phyloP scores from a whole-genome alignment of 2,329 filamentous ascomycete genomes.

The Escovopsis sp. region DNA sequence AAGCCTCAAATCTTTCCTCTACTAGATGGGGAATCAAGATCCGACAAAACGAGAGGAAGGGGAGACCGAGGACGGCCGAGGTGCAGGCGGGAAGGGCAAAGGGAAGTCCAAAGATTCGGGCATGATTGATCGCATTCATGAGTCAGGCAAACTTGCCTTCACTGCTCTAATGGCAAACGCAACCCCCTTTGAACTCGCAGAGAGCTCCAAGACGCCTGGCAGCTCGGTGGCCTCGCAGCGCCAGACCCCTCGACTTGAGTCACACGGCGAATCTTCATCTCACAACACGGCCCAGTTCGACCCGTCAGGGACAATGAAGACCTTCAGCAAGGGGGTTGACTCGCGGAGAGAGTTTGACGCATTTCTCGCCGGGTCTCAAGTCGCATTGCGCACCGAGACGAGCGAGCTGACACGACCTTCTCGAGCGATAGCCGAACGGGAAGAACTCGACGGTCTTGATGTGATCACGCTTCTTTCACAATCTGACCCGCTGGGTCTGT shows the following conservation, averaged over 20 bases:
- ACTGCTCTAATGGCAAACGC: constrained; percentile 11
- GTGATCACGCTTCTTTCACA: constrained; percentile 24
- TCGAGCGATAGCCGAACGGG: constrained; percentile 18
- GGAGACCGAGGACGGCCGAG: background rate
- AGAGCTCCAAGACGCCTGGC: background rate
- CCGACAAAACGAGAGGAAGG: background rate
- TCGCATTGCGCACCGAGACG: constrained; percentile 4
- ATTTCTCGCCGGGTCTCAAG: background rate
- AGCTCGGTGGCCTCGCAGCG: background rate
- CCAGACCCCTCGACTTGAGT: background rate
- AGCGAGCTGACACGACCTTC: constrained; percentile 3
- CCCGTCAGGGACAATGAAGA: background rate
- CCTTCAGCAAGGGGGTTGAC: background rate
- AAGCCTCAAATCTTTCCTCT: too few species aligned
- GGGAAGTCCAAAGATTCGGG: constrained; percentile 3
- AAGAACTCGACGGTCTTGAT: constrained; percentile 13
- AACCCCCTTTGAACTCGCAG: background rate
- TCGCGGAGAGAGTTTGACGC: constrained; percentile 1
- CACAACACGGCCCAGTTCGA: background rate
- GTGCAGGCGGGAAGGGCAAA: constrained; percentile 7
- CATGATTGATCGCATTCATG: constrained; percentile 13
- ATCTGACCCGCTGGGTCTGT: constrained; percentile 10
- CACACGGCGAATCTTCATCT: background rate
- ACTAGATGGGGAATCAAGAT: background rate
- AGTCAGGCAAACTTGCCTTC: constrained; percentile 14